These are phyloP conservation scores for Quercus ilex DNA, from an alignment of 306 rosid genomes.

Conservation along the genomic window DNA sequence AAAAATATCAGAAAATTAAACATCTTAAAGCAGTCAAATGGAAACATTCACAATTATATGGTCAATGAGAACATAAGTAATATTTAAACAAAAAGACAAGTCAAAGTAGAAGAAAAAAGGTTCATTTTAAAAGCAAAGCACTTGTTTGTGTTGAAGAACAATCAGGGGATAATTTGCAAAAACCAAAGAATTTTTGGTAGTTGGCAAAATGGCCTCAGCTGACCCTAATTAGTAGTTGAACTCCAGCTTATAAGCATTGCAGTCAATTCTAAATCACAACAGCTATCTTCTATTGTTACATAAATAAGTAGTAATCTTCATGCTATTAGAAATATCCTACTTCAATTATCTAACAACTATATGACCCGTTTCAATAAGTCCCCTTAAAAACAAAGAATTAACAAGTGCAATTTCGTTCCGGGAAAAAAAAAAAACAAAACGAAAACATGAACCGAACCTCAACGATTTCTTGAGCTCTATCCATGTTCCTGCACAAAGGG, in stretches of 20 bases:
- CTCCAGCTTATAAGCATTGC: background rate
- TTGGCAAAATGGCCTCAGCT: background rate
- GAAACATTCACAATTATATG: background rate
- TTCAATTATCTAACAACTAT: background rate
- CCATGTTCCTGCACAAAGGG: slow-evolving; percentile 81
- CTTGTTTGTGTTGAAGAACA: background rate
- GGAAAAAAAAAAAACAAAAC: background rate
- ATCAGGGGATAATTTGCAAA: background rate
- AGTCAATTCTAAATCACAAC: background rate
- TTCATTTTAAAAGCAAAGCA: background rate
- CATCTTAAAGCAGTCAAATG: background rate
- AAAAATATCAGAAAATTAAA: slow-evolving; percentile 4
- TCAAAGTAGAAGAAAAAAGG: background rate
- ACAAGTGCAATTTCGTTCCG: background rate
- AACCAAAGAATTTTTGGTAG: background rate
- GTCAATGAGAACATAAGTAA: background rate
- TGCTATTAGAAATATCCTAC: background rate
- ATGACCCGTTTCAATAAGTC: no score
- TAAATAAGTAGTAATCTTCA: background rate
- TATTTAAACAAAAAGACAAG: background rate
- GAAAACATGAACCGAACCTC: slow-evolving; percentile 48
- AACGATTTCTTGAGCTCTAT: slow-evolving; percentile 82
- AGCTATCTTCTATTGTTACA: background rate
- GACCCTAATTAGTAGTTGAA: background rate
- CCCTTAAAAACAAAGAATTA: background rate